A percentile compares a stretch with the other conserved stretches of the same genome.
These are phyloP conservation scores for Tardiomyces digboiensis DNA, from an alignment of 1,139 yeast species.

Conservation along the genomic window DNA sequence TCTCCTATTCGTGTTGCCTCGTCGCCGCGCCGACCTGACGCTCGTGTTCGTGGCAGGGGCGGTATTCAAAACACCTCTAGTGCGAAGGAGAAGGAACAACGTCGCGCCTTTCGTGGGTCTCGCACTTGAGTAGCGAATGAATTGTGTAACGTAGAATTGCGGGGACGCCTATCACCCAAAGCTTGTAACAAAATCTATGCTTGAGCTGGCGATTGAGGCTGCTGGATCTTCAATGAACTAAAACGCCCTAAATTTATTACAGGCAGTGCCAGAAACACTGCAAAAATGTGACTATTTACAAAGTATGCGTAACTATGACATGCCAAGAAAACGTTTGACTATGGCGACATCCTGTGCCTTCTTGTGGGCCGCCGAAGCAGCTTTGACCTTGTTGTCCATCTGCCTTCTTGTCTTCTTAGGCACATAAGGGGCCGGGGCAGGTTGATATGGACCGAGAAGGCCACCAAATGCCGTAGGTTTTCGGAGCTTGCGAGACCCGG, in stretches of 20 bases:
- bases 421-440: constrained; percentile 60
- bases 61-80: constrained; percentile 23
- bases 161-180: too few species aligned
- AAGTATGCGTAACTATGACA: too few species aligned
- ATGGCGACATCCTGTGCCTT: constrained; percentile 13
- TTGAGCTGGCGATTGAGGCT: too few species aligned
- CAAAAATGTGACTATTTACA: too few species aligned
- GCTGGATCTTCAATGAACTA: too few species aligned
- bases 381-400: constrained; percentile 21
- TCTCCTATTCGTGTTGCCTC: constrained; percentile 6
- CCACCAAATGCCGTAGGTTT: constrained; percentile 78
- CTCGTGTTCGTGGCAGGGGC: constrained; percentile 24
- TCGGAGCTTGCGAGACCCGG: constrained; percentile 30
- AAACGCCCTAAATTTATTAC: too few species aligned
- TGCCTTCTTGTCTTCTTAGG: constrained; percentile 39
- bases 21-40: constrained; percentile 4
- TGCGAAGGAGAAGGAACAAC: background rate
- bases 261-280: too few species aligned
- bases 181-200: too few species aligned
- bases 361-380: constrained; percentile 7
- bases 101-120: background rate
- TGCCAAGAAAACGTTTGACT: constrained; percentile 15
- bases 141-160: too few species aligned
- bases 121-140: background rate
- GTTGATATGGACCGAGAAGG: constrained; percentile 57